phyloP scores from a whole-genome alignment of 1,284 basidiomycete species.

The Leccinum angustisporum region DNA sequence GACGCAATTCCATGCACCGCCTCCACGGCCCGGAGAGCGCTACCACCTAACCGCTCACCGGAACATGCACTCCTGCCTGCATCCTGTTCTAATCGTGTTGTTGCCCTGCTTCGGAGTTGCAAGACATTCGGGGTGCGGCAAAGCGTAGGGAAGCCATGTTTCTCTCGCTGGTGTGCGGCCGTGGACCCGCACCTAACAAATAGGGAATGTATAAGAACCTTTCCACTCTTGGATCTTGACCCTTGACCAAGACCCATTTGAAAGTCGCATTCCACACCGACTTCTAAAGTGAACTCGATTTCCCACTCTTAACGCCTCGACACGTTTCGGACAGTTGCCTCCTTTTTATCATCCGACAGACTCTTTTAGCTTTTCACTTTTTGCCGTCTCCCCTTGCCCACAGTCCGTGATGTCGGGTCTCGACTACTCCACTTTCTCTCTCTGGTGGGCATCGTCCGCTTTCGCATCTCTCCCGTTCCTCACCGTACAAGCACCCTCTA shows the following conservation, averaged over 20 bases:
- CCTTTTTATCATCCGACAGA: slow-evolving; percentile 10
- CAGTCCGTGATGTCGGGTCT: slow-evolving; percentile 22
- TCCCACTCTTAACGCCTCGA: slow-evolving; percentile 6
- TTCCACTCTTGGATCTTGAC: slow-evolving; percentile 24
- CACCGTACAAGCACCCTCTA: slow-evolving; percentile 8
- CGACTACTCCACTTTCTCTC: slow-evolving; percentile 32
- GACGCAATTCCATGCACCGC: slow-evolving; percentile 30
- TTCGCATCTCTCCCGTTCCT: background rate
- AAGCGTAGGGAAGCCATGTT: slow-evolving; percentile 35
- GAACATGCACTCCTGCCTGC: slow-evolving; percentile 32
- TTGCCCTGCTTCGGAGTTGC: slow-evolving; percentile 36
- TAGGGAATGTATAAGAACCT: slow-evolving; percentile 31
- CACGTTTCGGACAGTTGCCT: slow-evolving; percentile 8
- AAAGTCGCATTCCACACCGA: slow-evolving; percentile 19
- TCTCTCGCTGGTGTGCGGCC: slow-evolving; percentile 19
- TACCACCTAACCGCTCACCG: slow-evolving; percentile 27
- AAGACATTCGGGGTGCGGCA: slow-evolving; percentile 30
- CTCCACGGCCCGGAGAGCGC: slow-evolving; percentile 29
- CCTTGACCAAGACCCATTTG: slow-evolving; percentile 28
- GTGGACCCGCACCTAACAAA: slow-evolving; percentile 29
- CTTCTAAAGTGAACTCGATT: slow-evolving; percentile 24
- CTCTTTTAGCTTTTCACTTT: background rate
- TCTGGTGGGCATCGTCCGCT: slow-evolving; percentile 21
- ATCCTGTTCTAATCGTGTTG: slow-evolving; percentile 34
- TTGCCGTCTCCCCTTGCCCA: background rate